phyloP scores from a whole-genome alignment of 441 rosid genomes.

The Erodium moschatum region DNA sequence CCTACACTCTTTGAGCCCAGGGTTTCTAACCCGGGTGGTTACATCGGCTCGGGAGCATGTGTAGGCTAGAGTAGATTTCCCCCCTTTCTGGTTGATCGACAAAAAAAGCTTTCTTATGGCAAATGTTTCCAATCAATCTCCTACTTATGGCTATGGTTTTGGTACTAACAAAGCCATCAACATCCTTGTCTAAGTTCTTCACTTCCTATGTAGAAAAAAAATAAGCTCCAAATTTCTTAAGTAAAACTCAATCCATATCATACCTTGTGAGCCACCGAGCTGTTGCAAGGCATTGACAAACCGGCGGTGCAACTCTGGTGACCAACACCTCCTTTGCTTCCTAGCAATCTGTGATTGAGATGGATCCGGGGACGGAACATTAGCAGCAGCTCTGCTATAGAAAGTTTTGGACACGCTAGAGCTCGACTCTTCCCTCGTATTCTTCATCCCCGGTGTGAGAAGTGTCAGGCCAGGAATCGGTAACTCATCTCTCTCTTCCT shows the following conservation, averaged over 20 bases:
- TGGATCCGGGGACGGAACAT: conserved; percentile 25
- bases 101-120: no score
- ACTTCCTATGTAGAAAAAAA: no score
- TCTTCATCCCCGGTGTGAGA: conserved; percentile 43
- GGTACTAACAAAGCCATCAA: no score
- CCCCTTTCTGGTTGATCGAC: no score
- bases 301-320: conserved; percentile 75
- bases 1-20: no score
- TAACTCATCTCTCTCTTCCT: conserved; percentile 36
- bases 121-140: no score
- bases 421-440: conserved; percentile 45
- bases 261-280: conserved; percentile 91
- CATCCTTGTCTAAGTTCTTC: no score
- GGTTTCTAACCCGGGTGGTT: no score
- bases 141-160: no score
- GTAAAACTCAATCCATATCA: conserved; percentile 9
- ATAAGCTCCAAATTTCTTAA: not conserved
- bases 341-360: conserved; percentile 17
- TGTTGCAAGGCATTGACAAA: conserved; percentile 74
- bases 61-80: no score
- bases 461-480: conserved; percentile 45
- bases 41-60: no score
- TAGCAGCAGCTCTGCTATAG: conserved; percentile 37
- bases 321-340: conserved; percentile 97
- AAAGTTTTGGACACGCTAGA: conserved; percentile 33